Base-by-base conservation (phyloP, 148 eudicot species). In the Vaccinium darrowii region DNA sequence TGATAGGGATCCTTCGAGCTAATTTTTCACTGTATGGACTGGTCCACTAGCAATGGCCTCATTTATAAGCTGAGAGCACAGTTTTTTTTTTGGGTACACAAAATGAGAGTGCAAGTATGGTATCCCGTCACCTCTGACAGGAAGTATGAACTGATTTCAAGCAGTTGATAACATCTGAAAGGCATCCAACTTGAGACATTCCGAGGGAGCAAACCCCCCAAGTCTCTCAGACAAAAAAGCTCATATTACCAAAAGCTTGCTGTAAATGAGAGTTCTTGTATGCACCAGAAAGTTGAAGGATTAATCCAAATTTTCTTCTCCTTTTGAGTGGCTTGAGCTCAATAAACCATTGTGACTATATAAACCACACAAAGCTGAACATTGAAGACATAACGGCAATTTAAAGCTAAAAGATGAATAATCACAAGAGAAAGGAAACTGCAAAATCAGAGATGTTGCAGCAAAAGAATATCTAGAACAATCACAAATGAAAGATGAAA, bases 371-470 rank as follows among this genome's bases (percentile, higher is more conserved):
- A 15, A 11, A 62, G 69, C 27, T 62, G 69, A 67, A 25, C 15
- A 12, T 67, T 67, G 73, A 67, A 25, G 15, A 67, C 11, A 3
- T 7, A 67, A 27, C 12, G 15, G 73, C 36, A 13, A 79, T 79
- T 18, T 18, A 15, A 54, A 53, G 27, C 63, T 27, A 78, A 78
- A 78, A 53, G 43, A 78, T 27, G 54, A 53, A 78, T 19, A 78
- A 14, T 78, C 52, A 56, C 63, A 27, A 27, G 62, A 78, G 67
- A 79, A 30, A 79, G 69, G 33, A 19, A 79, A 56, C 67, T 57
- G 67, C 67, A 79, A 79, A 30, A 79, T 30, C 49, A 79, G 15
- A 79, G 57, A 56, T 16, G 67, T 30, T 54, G 82, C 50, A 56
- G 67, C 49, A 79, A 79, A 79, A 27, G 49, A 79, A 56, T 79